Conservation (phyloP, 2,329 filamentous ascomycete species). For the Zymoseptoria passerinii region DNA sequence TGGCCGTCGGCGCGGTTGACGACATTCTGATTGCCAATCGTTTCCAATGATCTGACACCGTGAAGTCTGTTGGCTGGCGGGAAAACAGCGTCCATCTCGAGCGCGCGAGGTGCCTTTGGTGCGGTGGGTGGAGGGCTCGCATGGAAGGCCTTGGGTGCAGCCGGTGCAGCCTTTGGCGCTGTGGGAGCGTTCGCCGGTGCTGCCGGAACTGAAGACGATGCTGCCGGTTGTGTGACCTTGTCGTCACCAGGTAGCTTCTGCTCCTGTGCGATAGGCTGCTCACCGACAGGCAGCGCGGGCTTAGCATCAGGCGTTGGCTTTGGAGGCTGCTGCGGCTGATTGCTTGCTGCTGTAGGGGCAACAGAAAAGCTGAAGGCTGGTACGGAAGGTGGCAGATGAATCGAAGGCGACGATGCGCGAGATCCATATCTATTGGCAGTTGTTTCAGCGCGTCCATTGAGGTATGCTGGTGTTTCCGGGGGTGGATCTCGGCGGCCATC, state of each 20-base stretch:
- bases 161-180: slow-evolving; percentile 35
- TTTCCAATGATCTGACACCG: slow-evolving; percentile 25
- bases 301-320: slow-evolving; percentile 19
- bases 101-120: slow-evolving; percentile 27
- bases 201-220: slow-evolving; percentile 25
- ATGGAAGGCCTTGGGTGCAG: slow-evolving; percentile 28
- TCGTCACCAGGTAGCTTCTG: slow-evolving; percentile 8
- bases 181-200: slow-evolving; percentile 23
- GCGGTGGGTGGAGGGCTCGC: slow-evolving; percentile 23
- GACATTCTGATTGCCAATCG: slow-evolving; percentile 21
- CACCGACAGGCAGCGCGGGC: slow-evolving; percentile 1
- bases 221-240: slow-evolving; percentile 13
- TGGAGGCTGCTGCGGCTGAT: slow-evolving; percentile 18
- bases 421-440: slow-evolving; percentile 40
- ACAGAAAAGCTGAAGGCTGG: slow-evolving; percentile 43
- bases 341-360: slow-evolving; percentile 22
- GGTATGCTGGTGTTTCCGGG: slow-evolving; percentile 35
- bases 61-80: slow-evolving; percentile 22
- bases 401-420: slow-evolving; percentile 44
- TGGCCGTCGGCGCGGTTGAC: slow-evolving; percentile 17
- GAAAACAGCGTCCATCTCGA: slow-evolving; percentile 18
- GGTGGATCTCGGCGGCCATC: slow-evolving; percentile 28
- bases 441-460: slow-evolving; percentile 39
- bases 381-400: slow-evolving; percentile 43
- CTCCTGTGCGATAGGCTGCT: slow-evolving; percentile 3